Base-by-base conservation (phyloP, 192 early-diverging fungal genomes). In the Coemansia sp. region DNA sequence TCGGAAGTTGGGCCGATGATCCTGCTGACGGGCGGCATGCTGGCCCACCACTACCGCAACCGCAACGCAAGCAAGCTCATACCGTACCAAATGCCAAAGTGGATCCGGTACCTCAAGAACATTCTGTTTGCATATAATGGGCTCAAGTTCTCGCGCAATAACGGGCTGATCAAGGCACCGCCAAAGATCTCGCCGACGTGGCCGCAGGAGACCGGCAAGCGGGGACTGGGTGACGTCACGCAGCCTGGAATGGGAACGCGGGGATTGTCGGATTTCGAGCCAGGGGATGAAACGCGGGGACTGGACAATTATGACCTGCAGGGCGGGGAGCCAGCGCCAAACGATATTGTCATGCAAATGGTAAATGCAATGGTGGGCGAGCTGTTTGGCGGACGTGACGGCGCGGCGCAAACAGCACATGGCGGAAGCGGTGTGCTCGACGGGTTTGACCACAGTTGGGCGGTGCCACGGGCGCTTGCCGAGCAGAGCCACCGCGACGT, bases 41-140 rank as follows among this genome's bases (percentile, higher is more conserved):
- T 69, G 14, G 60, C 64, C 35, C 75, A 78, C 60, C 63, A 69
- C 37, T 63, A 59, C 39, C 55, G 59, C 21, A 63, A 72, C 60
- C 45, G 70, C 5, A 49, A 45, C 3, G 49, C 62, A 1, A 47
- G 57, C 7, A 38, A 62, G 27, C 53, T 67, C 21, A 62, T 72
- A 2, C 75, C 69, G 24, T 78, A 65, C 51, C 50, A 65, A 60
- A 56, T 64, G 63, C 75, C 75, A 21, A 58, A 60, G 22, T 78
- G 75, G 75, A 56, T 78, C 15, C 65, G 67, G 22, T 69, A 78
- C 27, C 37, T 78, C 32, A 62, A 65, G 9, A 69, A 66, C 58
- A 47, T 66, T 4, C 35, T 62, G n/a, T 56, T 69, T 48, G 62
- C 69, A 1, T 63, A 69, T 63, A 72, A 56, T 35, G 57, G 59